A percentile compares a stretch with the other conserved stretches of the same genome.
phyloP scores from a whole-genome alignment of 352 stramenopile genomes.

The Pythium scleroteichum region DNA sequence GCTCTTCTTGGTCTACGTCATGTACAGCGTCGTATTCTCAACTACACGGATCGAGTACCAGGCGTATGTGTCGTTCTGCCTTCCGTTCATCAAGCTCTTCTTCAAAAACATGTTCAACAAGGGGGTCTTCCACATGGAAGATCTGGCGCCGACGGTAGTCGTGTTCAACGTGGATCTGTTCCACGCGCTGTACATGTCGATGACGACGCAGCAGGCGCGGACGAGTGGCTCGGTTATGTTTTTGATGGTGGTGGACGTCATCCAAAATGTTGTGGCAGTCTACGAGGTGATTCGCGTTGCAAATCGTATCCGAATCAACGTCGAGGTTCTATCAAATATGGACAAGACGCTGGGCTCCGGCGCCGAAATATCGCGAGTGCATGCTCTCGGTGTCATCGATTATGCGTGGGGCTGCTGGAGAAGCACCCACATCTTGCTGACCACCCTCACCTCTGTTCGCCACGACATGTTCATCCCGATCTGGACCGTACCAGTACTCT shows the following conservation, averaged over 20 bases:
- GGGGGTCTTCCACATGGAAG: not conserved
- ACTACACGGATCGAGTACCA: not conserved
- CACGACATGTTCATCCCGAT: too few relatives aligned
- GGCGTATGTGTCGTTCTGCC: not conserved
- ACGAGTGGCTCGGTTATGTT: conserved; percentile 10
- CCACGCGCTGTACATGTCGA: conserved; percentile 28
- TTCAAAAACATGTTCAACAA: not conserved
- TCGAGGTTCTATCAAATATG: too few relatives aligned
- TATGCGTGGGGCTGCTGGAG: too few relatives aligned
- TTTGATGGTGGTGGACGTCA: conserved; percentile 11
- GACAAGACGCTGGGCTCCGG: too few relatives aligned
- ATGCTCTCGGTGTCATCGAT: too few relatives aligned
- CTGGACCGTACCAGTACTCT: too few relatives aligned
- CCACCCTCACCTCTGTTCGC: too few relatives aligned
- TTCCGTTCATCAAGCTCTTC: not conserved
- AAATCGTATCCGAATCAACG: too few relatives aligned
- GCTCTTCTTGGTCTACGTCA: conserved; percentile 9
- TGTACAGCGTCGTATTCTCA: conserved; percentile 9
- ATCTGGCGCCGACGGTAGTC: conserved; percentile 1
- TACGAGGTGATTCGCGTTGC: too few relatives aligned
- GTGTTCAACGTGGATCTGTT: conserved; percentile 36
- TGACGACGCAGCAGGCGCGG: conserved; percentile 34
- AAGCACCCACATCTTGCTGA: too few relatives aligned
- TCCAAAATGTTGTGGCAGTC: not conserved
- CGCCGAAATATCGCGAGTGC: too few relatives aligned